Percentiles rank a stretch among this genome's conserved stretches.
These are phyloP conservation scores for Centaurea solstitialis DNA, from an alignment of 129 eudicot species.

Conservation along the genomic window DNA sequence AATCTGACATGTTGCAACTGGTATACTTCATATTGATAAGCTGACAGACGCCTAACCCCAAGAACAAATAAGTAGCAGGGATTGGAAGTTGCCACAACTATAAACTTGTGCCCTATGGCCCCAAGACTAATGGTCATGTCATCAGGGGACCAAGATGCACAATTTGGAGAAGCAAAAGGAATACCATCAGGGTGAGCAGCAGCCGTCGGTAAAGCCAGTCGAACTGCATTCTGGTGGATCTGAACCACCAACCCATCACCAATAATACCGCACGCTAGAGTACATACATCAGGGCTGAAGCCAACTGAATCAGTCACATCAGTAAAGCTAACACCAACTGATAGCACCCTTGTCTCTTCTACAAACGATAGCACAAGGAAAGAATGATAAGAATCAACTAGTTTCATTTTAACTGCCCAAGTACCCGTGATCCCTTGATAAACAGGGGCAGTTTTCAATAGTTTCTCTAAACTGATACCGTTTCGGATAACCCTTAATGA, in stretches of 20 bases:
- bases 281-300: constrained; percentile 86
- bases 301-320: constrained; percentile 97
- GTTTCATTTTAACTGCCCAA: constrained; percentile 83
- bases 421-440: constrained; percentile 92
- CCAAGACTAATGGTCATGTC: constrained; percentile 77
- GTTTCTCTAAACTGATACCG: constrained; percentile 78
- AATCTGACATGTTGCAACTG: constrained; percentile 67
- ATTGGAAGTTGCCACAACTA: constrained; percentile 85
- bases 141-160: constrained; percentile 77
- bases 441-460: constrained; percentile 78
- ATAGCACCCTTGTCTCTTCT: constrained; percentile 94
- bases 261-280: constrained; percentile 90
- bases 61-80: constrained; percentile 80
- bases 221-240: constrained; percentile 75
- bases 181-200: constrained; percentile 64
- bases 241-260: constrained; percentile 71
- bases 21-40: constrained; percentile 56
- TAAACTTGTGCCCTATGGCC: constrained; percentile 64
- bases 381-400: constrained; percentile 67
- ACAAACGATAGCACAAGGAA: constrained; percentile 91
- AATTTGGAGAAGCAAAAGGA: constrained; percentile 62
- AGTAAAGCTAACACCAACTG: constrained; percentile 90
- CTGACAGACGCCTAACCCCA: constrained; percentile 48
- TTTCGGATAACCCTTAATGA: constrained; percentile 82
- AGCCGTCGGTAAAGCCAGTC: constrained; percentile 63